Base-by-base conservation (phyloP, 164 flowering plant genomes). In the grape (Vitis vinifera) region DNA sequence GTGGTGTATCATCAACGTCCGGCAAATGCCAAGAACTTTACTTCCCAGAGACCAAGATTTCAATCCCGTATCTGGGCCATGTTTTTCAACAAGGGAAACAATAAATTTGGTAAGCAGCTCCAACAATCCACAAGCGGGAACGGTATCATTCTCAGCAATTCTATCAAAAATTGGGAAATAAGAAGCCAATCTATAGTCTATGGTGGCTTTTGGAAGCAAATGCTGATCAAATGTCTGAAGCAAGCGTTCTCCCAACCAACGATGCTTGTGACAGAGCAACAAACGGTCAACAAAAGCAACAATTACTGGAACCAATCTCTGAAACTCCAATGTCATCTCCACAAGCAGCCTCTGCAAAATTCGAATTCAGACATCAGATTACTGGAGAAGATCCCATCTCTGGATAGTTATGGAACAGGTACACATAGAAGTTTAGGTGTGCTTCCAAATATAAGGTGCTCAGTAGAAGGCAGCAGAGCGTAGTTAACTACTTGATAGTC, bases 11-110 rank as follows among this genome's bases (percentile, higher is more conserved):
- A 95, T 77, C 94, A 95, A 75, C 9, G 94, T 90, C 76, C 98
- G 82, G 73, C 99, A 95, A 67, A 90, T 84, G 2, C 84, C 86
- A 69, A 95, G 88, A 71, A 91, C 92, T 77, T 83, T 91, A 79
- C 92, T 95, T 61, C 98, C 99, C 57, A 78, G 89, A 67, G 90
- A 86, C 99, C 98, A 95, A 44, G 97, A 89, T 62, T 70, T 90
- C 66, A 89, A 63, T 52, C 88, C 90, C 16, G 88, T 83, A 49
- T 90, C 89, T 7, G 92, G 88, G 27, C 91, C 91, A 78, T 91
- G 97, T 62, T 87, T 84, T 72, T 88, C 77, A 30, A 82, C 89
- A 62, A 90, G 90, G 71, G 77, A 78, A 65, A 77, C 60, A 77
- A 88, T 76, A 76, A 89, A 93, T 56, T 83, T 81, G n/a, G 76